These are phyloP conservation scores for Guadua angustifolia DNA, from an alignment of 176 grass and related monocot genomes.

Conservation along the genomic window DNA sequence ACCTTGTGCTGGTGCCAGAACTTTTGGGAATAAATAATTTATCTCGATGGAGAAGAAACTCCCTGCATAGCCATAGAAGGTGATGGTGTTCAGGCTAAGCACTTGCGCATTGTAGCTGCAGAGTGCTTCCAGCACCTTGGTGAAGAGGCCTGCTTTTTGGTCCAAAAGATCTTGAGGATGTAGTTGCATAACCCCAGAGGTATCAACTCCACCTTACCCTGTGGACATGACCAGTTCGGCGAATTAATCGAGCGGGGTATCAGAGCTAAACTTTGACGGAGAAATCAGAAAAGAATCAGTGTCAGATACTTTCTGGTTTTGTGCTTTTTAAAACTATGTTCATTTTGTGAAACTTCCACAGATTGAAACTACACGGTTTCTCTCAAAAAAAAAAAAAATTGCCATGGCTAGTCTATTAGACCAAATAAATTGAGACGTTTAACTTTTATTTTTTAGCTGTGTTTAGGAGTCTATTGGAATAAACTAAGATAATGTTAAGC, in stretches of 20 bases:
- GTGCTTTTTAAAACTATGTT: background rate
- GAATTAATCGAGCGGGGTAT: background rate
- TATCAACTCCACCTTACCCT: conserved; percentile 66
- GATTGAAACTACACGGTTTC: background rate
- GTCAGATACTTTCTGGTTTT: background rate
- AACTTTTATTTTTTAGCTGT: background rate
- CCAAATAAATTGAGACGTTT: background rate
- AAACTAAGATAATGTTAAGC: background rate
- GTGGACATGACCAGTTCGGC: background rate
- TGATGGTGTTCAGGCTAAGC: conserved; percentile 57
- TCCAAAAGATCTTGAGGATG: conserved; percentile 65
- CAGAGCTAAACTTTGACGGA: background rate
- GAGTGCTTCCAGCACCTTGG: conserved; percentile 70
- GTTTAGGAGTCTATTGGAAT: background rate
- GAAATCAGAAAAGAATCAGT: background rate
- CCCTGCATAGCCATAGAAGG: conserved; percentile 63
- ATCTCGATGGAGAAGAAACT: conserved; percentile 73
- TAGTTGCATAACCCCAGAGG: conserved; percentile 61
- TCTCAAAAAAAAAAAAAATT: background rate
- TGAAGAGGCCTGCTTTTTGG: conserved; percentile 60
- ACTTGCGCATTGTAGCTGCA: conserved; percentile 60
- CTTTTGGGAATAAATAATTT: background rate
- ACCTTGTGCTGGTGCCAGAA: background rate
- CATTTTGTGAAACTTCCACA: background rate
- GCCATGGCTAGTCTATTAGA: background rate